These are phyloP conservation scores for Chamaecrista fasciculata DNA, from an alignment of 306 rosid species.

Conservation along the genomic window DNA sequence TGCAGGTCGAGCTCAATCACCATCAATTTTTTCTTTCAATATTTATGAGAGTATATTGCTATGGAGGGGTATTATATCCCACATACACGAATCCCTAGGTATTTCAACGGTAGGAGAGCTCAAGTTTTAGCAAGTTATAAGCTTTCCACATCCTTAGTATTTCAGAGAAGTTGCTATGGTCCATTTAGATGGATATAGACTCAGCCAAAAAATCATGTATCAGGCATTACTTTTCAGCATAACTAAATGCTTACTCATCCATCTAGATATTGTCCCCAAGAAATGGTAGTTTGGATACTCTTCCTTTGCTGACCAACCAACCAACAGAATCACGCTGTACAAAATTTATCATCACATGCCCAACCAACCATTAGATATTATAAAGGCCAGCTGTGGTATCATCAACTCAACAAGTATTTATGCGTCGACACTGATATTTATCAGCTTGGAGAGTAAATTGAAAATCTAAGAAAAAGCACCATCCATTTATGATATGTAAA, in stretches of 20 bases:
- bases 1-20: too few species aligned
- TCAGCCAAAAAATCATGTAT: too few species aligned
- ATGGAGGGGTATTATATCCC: too few species aligned
- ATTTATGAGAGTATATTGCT: too few species aligned
- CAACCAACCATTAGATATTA: not conserved
- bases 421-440: not conserved
- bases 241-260: not conserved
- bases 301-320: constrained; percentile 13
- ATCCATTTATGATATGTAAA: not conserved
- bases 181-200: not conserved
- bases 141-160: not conserved
- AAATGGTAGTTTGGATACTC: not conserved
- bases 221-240: not conserved
- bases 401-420: not conserved
- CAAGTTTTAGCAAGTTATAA: too few species aligned
- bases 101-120: too few species aligned
- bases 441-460: not conserved
- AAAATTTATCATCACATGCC: not conserved
- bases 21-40: too few species aligned
- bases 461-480: not conserved
- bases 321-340: not conserved
- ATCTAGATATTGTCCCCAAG: not conserved
- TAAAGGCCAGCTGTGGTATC: not conserved
- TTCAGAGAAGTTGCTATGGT: not conserved
- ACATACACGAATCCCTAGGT: too few species aligned